Percentiles rank a stretch among this genome's conserved stretches.
phyloP scores from a whole-genome alignment of 2,329 filamentous ascomycete species.

The Trichothecium sympodiale region DNA sequence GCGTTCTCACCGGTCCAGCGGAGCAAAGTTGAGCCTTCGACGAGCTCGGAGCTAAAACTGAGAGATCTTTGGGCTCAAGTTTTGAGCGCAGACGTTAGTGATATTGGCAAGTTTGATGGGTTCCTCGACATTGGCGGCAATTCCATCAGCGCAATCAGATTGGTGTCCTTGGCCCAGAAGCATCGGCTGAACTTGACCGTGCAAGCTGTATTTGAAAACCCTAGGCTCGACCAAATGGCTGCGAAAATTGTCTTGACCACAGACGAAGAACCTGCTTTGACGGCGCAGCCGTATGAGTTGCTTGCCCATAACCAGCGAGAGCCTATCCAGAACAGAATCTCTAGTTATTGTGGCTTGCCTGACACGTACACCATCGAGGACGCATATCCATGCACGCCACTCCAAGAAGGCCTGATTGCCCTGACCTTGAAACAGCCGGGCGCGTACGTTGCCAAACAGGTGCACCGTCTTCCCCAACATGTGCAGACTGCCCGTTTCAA shows the following conservation, averaged over 20 bases:
- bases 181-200: constrained; percentile 1
- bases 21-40: too few relatives aligned
- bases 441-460: neutral
- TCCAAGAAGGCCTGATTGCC: constrained; percentile 37
- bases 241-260: neutral
- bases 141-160: constrained; percentile 7
- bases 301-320: too few relatives aligned
- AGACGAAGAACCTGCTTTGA: constrained; percentile 9
- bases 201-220: constrained; percentile 1
- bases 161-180: neutral
- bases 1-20: too few relatives aligned
- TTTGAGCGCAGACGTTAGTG: too few relatives aligned
- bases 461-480: neutral
- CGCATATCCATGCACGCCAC: constrained; percentile 34
- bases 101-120: too few relatives aligned
- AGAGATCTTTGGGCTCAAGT: too few relatives aligned
- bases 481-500: neutral
- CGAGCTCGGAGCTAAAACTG: too few relatives aligned
- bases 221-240: constrained; percentile 1
- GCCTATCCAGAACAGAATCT: too few relatives aligned
- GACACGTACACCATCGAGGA: constrained; percentile 27
- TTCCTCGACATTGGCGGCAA: constrained; percentile 3
- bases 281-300: too few relatives aligned
- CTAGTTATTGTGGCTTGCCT: too few relatives aligned
- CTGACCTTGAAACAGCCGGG: constrained; percentile 15